These are phyloP conservation scores for Gastrodia elata DNA, from an alignment of 106 monocot species.

Conservation along the genomic window DNA sequence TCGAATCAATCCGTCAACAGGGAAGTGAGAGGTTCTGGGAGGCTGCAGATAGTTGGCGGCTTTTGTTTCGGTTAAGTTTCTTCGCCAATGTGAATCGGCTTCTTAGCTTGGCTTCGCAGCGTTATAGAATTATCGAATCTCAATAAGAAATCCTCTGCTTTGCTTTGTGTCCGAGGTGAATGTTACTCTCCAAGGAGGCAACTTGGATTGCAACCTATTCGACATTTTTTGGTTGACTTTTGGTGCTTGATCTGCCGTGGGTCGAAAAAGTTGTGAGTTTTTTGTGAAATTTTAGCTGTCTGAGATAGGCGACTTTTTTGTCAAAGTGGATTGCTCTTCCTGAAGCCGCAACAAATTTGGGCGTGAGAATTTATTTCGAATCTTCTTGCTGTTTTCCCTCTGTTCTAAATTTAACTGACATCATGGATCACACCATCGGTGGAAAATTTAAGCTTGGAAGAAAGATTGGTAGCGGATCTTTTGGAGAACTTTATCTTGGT, in stretches of 20 bases:
- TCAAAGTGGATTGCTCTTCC: neutral
- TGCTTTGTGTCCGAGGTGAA: neutral
- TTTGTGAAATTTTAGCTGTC: neutral
- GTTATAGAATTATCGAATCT: neutral
- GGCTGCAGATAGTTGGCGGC: neutral
- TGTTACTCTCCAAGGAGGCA: too few relatives aligned
- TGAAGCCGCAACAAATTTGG: neutral
- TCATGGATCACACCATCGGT: conserved; percentile 57
- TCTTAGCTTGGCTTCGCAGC: neutral
- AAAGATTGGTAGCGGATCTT: conserved; percentile 81
- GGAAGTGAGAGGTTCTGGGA: neutral
- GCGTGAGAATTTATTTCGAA: neutral
- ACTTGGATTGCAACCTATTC: too few relatives aligned
- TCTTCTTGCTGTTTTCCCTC: neutral
- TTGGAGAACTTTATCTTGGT: conserved; percentile 68
- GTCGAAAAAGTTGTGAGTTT: neutral
- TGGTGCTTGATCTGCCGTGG: neutral
- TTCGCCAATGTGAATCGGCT: neutral
- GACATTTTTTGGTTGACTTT: neutral
- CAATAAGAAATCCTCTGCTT: neutral
- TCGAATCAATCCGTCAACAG: neutral
- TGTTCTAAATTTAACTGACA: neutral
- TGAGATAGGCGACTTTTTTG: neutral
- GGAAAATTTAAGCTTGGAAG: conserved; percentile 71
- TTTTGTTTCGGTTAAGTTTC: neutral